Evolutionary conservation across 305 asterid species (phyloP).

Genomic region (Rubia occidens): DNA sequence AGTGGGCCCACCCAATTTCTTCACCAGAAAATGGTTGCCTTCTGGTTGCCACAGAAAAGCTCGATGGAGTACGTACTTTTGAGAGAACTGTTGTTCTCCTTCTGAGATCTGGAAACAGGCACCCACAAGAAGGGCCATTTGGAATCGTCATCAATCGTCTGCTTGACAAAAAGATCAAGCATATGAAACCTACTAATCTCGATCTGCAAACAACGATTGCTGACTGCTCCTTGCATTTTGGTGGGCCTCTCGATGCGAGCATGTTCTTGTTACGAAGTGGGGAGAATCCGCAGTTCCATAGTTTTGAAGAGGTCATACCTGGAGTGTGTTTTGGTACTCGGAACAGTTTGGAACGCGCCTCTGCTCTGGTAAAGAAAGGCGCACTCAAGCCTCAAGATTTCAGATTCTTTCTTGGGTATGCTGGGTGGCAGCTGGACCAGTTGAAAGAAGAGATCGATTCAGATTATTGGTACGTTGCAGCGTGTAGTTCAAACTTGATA

Average conservation of each 20-base stretch:
- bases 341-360: constrained; percentile 65
- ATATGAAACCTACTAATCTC: constrained; percentile 67
- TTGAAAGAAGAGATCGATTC: constrained; percentile 67
- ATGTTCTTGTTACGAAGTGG: constrained; percentile 55
- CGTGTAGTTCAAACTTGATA: constrained; percentile 71
- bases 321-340: constrained; percentile 78
- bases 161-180: constrained; percentile 63
- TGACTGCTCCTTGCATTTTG: constrained; percentile 73
- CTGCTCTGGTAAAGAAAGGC: constrained; percentile 59
- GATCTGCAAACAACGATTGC: constrained; percentile 77
- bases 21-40: constrained; percentile 90
- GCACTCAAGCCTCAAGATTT: constrained; percentile 59
- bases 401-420: constrained; percentile 83
- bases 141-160: constrained; percentile 85
- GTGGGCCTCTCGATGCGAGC: constrained; percentile 96
- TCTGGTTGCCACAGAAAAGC: constrained; percentile 84
- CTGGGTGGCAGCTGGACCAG: constrained; percentile 92
- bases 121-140: constrained; percentile 86
- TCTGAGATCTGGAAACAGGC: constrained; percentile 75
- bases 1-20: constrained; percentile 98
- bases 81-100: constrained; percentile 86
- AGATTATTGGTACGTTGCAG: constrained; percentile 78
- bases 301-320: constrained; percentile 64
- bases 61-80: constrained; percentile 74
- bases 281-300: constrained; percentile 31